Base-by-base conservation (phyloP, 2,329 filamentous ascomycete genomes). In the Colletotrichum tofieldiae region DNA sequence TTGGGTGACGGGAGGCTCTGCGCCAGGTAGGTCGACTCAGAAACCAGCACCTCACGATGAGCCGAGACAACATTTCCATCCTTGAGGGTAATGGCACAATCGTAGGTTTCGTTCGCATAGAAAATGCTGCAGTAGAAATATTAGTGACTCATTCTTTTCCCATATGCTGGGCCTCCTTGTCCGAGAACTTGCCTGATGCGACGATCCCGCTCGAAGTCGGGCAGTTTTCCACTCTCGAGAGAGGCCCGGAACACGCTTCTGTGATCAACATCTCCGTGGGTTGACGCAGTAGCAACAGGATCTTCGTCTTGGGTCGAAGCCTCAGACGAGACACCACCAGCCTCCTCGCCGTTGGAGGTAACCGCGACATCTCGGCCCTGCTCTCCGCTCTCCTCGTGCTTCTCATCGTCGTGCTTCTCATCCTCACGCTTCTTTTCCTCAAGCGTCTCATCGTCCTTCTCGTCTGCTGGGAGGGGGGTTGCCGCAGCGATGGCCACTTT, bases 11-110 rank as follows among this genome's bases (percentile, higher is more conserved):
- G 79, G 9, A 84, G 75, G 26, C 77, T 75, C n/a, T 79, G 76
- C 6, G 78, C 77, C 60, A 84, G 79, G 78, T 78, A 83, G 7
- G 73, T 77, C 7, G 82, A 83, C 32, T 81, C 76, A 4, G 77
- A 72, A 51, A 74, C 72, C 32, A 84, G 71, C 60, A 84, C 77
- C 47, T 79, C 77, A 49, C 82, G 82, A 71, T 84, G 82, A 11
- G 29, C 51, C 11, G 23, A 18, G 12, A 59, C n/a, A 8, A 23
- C 23, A 4, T 26, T 39, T 23, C 45, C 54, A 18, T 62, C 68
- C 16, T 47, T 49, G 18, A 75, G 37, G 5, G 51, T 35, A 23
- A 74, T 35, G 37, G 71, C 71, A 12, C 39, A 45, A 7, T 56
- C 45, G 8, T 61, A 39, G 2, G n/a, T 51, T 4, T 51, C 32